These are phyloP conservation scores for Prinsepia uniflora DNA, from an alignment of 306 rosid genomes.

Conservation along the genomic window DNA sequence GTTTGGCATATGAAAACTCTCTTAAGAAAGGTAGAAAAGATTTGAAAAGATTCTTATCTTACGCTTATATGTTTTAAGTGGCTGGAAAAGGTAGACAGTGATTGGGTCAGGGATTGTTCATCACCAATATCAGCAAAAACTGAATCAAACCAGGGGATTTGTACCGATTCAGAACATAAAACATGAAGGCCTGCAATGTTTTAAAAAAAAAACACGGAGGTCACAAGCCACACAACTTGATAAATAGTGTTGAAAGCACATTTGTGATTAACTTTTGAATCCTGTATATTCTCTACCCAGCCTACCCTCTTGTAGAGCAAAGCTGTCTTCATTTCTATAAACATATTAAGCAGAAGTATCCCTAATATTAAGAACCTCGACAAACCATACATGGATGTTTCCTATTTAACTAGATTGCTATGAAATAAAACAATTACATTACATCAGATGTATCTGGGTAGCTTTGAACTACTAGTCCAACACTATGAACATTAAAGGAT, in stretches of 20 bases:
- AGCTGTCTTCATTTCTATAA: neutral
- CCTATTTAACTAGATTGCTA: neutral
- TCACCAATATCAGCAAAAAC: slow-evolving; percentile 94
- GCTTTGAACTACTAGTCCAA: neutral
- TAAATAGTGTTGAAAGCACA: slow-evolving; percentile 5
- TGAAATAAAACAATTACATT: neutral
- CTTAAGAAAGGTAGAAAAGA: neutral
- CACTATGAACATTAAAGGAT: slow-evolving; percentile 8
- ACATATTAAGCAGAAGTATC: neutral
- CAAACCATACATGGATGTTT: neutral
- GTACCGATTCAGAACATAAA: slow-evolving; percentile 82
- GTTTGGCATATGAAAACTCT: neutral
- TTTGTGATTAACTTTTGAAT: neutral
- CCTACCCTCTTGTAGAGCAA: neutral
- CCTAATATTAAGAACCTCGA: too few species aligned
- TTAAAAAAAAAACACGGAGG: neutral
- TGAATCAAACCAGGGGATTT: slow-evolving; percentile 95
- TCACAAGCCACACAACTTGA: slow-evolving; percentile 3
- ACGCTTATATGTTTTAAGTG: slow-evolving; percentile 88
- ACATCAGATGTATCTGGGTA: neutral
- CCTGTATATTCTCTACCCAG: neutral
- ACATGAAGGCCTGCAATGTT: slow-evolving; percentile 68
- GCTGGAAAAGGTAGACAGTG: slow-evolving; percentile 94
- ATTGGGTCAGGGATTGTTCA: slow-evolving; percentile 88
- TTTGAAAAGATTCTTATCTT: slow-evolving; percentile 31